phyloP scores from a whole-genome alignment of 106 monocot species.

The Dendrobium chrysotoxum region DNA sequence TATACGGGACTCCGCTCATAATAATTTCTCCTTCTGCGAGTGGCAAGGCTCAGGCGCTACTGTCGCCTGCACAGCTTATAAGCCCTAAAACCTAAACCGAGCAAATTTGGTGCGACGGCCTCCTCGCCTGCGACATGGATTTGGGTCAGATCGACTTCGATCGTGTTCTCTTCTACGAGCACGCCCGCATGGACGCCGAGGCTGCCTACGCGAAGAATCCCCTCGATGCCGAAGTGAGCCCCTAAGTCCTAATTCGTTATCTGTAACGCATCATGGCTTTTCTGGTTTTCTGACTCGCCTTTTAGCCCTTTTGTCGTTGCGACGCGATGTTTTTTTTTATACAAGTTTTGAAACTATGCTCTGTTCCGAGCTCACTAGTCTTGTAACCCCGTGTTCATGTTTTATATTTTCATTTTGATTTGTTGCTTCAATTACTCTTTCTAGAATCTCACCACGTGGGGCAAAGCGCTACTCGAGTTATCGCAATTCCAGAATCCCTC shows the following conservation, averaged over 20 bases:
- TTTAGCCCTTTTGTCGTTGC: neutral
- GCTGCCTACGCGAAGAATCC: conserved; percentile 53
- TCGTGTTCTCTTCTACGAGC: conserved; percentile 60
- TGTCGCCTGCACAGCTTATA: no score
- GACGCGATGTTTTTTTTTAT: neutral
- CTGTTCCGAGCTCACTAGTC: no score
- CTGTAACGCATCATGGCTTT: neutral
- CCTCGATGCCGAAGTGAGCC: conserved; percentile 57
- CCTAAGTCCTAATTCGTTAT: neutral
- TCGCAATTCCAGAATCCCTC: conserved; percentile 14
- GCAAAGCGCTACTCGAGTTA: conserved; percentile 15
- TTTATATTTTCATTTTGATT: neutral
- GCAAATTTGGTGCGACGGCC: neutral
- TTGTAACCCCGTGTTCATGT: neutral
- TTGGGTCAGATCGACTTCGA: conserved; percentile 35
- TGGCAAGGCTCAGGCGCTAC: no score
- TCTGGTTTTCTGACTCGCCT: neutral
- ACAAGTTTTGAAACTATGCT: no score
- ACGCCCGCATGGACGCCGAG: conserved; percentile 52
- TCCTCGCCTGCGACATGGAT: conserved; percentile 23
- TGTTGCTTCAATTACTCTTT: neutral
- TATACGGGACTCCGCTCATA: no score
- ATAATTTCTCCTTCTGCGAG: no score
- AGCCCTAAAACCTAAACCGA: neutral
- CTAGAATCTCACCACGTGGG: conserved; percentile 20